These are phyloP conservation scores for Coleophoma eucalyptorum DNA, from an alignment of 2,329 filamentous ascomycete genomes.

Conservation along the genomic window DNA sequence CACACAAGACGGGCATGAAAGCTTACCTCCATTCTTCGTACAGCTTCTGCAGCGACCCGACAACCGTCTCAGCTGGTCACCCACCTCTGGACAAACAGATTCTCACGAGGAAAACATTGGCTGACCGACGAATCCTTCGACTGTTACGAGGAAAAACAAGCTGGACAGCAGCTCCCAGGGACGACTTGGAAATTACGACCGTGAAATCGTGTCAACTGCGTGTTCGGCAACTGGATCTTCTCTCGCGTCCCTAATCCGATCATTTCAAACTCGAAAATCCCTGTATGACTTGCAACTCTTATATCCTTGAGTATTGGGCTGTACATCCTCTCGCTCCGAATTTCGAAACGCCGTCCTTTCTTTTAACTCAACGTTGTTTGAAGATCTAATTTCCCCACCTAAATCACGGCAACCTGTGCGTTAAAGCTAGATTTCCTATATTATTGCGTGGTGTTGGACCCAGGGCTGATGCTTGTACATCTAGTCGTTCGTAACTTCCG, in stretches of 20 bases:
- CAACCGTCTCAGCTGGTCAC: constrained; percentile 9
- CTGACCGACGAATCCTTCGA: constrained; percentile 4
- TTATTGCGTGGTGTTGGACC: constrained; percentile 5
- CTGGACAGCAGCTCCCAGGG: not conserved
- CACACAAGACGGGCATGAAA: constrained; percentile 14
- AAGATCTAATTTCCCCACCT: constrained; percentile 4
- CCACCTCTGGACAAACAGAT: not conserved
- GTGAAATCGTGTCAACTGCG: not conserved
- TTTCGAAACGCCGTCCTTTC: constrained; percentile 9
- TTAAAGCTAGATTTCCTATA: constrained; percentile 4
- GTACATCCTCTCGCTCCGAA: not conserved
- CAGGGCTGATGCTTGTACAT: constrained; percentile 20
- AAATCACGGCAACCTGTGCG: constrained; percentile 5
- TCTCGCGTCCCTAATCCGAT: constrained; percentile 14
- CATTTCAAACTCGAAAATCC: constrained; percentile 9
- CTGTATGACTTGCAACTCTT: constrained; percentile 7
- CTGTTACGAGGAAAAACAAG: not conserved
- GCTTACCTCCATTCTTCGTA: constrained; percentile 9
- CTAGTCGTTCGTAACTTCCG: constrained; percentile 7
- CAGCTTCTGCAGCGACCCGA: constrained; percentile 16
- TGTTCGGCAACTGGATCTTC: constrained; percentile 1
- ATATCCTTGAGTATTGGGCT: constrained; percentile 3
- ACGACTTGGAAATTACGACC: not conserved
- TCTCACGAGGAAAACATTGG: constrained; percentile 1
- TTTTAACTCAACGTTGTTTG: not conserved